Evolutionary conservation across 1,284 basidiomycete species (phyloP).

Genomic region (Apiotrichum mycotoxinovorans): DNA sequence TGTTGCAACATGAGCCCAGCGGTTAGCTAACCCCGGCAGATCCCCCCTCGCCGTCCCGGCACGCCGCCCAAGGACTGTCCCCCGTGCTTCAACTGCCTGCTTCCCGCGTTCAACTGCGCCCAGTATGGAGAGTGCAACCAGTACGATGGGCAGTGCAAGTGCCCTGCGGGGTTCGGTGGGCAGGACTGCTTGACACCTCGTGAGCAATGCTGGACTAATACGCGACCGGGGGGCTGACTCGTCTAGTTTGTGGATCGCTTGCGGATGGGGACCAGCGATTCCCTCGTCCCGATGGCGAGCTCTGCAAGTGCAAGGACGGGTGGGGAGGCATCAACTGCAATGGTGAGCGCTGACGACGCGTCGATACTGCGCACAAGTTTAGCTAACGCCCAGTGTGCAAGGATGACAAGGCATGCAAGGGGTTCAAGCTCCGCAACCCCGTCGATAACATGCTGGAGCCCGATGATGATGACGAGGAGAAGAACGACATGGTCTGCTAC

Average conservation of each 20-base stretch:
- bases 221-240: neutral
- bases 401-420: conserved; percentile 69
- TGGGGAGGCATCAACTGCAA: conserved; percentile 97
- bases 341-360: conserved; percentile 56
- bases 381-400: conserved; percentile 68
- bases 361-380: neutral
- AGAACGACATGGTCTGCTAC: conserved; percentile 85
- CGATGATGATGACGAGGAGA: conserved; percentile 52
- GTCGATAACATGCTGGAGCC: conserved; percentile 29
- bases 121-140: conserved; percentile 80
- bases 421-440: conserved; percentile 61
- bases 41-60: conserved; percentile 26
- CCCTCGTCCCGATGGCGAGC: conserved; percentile 68
- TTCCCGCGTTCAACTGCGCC: conserved; percentile 76
- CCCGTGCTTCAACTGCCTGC: conserved; percentile 79
- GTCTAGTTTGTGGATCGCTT: conserved; percentile 83
- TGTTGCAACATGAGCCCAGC: neutral
- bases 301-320: conserved; percentile 85
- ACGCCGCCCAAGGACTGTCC: conserved; percentile 37
- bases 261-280: conserved; percentile 81
- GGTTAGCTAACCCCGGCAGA: conserved; percentile 3
- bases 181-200: conserved; percentile 81
- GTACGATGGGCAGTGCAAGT: conserved; percentile 86
- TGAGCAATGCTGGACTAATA: conserved; percentile 50
- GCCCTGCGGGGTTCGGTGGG: conserved; percentile 84